Conservation (phyloP, 2,329 filamentous ascomycete species). For the Alternaria sp. region DNA sequence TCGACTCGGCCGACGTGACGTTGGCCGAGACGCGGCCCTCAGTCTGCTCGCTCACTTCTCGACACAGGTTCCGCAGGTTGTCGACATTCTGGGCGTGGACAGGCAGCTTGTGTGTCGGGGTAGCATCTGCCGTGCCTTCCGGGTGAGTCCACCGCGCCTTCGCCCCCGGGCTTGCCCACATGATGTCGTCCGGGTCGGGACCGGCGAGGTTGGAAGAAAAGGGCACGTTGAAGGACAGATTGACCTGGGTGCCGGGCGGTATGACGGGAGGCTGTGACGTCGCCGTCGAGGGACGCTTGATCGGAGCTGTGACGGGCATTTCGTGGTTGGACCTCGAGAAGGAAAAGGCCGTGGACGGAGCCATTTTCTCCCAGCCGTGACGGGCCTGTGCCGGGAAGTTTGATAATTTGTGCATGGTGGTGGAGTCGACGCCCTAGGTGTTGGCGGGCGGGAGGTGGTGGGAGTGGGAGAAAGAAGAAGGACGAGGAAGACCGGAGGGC, state of each 20-base stretch:
- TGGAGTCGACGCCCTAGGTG: constrained; percentile 38
- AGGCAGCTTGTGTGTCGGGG: constrained; percentile 88
- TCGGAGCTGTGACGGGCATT: constrained; percentile 59
- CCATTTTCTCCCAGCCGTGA: constrained; percentile 75
- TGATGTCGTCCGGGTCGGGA: constrained; percentile 91
- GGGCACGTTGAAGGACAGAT: constrained; percentile 96
- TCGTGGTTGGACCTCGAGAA: constrained; percentile 69
- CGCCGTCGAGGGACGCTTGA: constrained; percentile 65
- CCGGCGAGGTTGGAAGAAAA: constrained; percentile 92
- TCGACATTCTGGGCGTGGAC: constrained; percentile 88
- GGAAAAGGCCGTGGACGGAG: constrained; percentile 68
- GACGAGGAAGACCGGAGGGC: constrained; percentile 28
- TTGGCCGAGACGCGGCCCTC: constrained; percentile 78
- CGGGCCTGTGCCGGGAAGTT: constrained; percentile 72
- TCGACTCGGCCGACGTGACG: constrained; percentile 83
- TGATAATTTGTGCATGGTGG: constrained; percentile 72
- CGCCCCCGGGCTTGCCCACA: constrained; percentile 89
- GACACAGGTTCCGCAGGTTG: constrained; percentile 80
- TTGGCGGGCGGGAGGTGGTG: constrained; percentile 36
- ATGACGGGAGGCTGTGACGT: constrained; percentile 67
- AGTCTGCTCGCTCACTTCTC: constrained; percentile 75
- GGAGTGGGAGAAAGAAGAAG: constrained; percentile 28
- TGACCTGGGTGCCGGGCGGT: constrained; percentile 79
- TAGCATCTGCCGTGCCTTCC: constrained; percentile 82
- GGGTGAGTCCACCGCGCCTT: constrained; percentile 94